Evolutionary conservation across 1,284 basidiomycete genomes (phyloP), one percentile per base, ranked within the genome.

Genomic region (Papiliotrema nemorosa): DNA sequence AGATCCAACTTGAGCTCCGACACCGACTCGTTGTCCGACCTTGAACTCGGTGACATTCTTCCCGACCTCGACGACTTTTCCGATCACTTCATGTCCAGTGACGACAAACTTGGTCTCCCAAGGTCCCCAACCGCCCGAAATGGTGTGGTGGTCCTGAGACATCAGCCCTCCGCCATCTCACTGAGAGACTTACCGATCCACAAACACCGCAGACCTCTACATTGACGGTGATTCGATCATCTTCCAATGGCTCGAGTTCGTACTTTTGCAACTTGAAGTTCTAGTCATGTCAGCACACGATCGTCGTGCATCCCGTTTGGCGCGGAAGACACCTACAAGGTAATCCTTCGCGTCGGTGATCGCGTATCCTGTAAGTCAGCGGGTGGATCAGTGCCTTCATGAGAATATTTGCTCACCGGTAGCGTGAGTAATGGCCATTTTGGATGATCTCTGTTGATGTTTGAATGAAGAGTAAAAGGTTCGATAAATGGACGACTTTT

Each of bases 141-240:
- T 67, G 46, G 73, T 74, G 62, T 74, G 73, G 60, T 70, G 68
- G 60, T 72, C 70, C 54, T 64, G 21, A 12, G 26, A 14, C 24
- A 44, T 39, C 29, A 47, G 55, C 51, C 51, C 25, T 49, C n/a
- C n/a, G n/a, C 20, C 36, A 47, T 39, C 18, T 20, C 26, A 26
- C 20, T 16, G 29, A 47, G 14, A 31, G 21, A 55, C 57, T 45
- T 22, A 56, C 62, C 13, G 58, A 62, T 33, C 67, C 66, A 43
- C 72, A 72, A 21, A 73, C 70, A 50, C 72, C 72, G 48, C 70
- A 74, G 59, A 60, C 64, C 55, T 88, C 87, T 53, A 91, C 87
- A 79, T 90, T 89, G 50, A 89, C 81, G 47, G 87, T 85, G 7
- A 85, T 74, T 39, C 80, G 71, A 57, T 74, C 64, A 44, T 82